phyloP scores from a whole-genome alignment of 179 eudicot genomes.

The Beta corolliflora region DNA sequence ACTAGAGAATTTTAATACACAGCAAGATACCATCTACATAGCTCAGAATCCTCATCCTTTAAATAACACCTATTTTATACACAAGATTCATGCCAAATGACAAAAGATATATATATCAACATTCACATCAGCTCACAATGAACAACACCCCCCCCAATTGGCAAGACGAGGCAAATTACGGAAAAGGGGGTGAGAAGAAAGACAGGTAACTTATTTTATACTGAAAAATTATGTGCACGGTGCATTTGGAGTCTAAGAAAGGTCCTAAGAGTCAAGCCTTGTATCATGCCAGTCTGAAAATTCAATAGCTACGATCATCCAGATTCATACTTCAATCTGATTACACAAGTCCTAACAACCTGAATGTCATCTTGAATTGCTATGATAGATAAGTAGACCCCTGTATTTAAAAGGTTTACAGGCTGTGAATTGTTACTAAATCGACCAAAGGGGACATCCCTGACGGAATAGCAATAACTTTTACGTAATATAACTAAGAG shows the following conservation, averaged over 20 bases:
- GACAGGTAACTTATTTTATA: background rate
- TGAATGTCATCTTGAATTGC: background rate
- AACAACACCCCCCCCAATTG: background rate
- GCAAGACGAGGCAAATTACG: background rate
- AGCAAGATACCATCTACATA: background rate
- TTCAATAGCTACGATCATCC: background rate
- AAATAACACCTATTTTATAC: background rate
- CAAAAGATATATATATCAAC: background rate
- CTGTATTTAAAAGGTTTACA: background rate
- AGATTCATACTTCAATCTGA: background rate
- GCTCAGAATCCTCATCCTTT: background rate
- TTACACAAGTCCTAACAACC: background rate
- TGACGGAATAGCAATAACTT: too few species aligned
- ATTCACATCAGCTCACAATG: background rate
- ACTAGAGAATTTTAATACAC: background rate
- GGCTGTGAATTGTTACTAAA: background rate
- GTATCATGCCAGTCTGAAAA: background rate
- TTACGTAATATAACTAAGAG: background rate
- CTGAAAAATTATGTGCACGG: background rate
- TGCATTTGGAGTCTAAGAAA: background rate
- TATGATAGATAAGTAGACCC: background rate
- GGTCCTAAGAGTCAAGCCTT: background rate
- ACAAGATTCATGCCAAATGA: conserved; percentile 2
- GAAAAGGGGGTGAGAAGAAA: background rate
- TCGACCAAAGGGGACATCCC: background rate